Percentiles rank a stretch among this genome's conserved stretches.
These are phyloP conservation scores for Tilletia caries DNA, from an alignment of 1,284 basidiomycete species.

Conservation along the genomic window DNA sequence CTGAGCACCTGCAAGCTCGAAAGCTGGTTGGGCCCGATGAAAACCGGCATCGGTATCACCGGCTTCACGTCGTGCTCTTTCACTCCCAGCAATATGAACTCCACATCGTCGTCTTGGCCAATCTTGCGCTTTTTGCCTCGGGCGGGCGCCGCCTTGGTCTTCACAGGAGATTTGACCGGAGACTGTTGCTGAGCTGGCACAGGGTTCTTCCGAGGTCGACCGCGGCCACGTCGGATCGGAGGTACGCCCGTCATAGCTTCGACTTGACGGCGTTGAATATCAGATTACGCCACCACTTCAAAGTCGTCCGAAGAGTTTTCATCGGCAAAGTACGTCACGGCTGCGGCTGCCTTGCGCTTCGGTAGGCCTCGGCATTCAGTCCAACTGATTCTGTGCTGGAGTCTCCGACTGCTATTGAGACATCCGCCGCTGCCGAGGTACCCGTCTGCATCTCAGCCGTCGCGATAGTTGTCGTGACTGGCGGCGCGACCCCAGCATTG, in stretches of 20 bases:
- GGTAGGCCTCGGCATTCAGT: neutral
- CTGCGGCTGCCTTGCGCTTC: conserved; percentile 1
- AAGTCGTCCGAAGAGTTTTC: neutral
- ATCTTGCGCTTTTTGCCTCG: neutral
- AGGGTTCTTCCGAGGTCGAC: neutral
- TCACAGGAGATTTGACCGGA: neutral
- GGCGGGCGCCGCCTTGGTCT: neutral
- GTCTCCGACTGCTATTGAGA: neutral
- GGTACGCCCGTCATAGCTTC: neutral
- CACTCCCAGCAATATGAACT: neutral
- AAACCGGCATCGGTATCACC: neutral
- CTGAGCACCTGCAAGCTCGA: neutral
- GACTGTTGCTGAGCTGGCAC: neutral
- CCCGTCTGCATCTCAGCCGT: too few species aligned
- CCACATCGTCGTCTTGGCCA: neutral
- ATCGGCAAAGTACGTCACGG: neutral
- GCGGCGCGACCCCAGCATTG: too few species aligned
- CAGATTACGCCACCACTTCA: neutral
- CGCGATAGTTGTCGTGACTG: too few species aligned
- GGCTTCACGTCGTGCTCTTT: neutral
- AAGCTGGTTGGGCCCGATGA: neutral
- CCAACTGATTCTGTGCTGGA: neutral
- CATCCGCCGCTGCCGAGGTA: too few species aligned
- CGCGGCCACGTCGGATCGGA: neutral
- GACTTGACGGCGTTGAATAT: neutral